These are phyloP conservation scores for Paramecium octaurelia DNA, from an alignment of 73 alveolate species.

Conservation along the genomic window DNA sequence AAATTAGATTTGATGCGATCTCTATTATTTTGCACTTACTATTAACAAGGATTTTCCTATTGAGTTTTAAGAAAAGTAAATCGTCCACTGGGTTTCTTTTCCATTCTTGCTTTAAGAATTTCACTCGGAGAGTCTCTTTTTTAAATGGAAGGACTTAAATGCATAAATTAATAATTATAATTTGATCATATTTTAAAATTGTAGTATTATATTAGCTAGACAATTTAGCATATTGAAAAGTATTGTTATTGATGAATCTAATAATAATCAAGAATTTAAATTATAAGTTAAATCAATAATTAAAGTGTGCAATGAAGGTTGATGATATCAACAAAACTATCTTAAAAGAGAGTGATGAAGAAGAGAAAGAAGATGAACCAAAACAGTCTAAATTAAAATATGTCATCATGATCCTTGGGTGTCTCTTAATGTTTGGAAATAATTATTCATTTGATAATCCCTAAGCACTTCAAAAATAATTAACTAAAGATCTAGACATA, in stretches of 20 bases:
- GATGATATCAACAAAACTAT: background rate
- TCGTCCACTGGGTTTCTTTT: slow-evolving; percentile 12
- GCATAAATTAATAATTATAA: background rate
- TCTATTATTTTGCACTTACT: background rate
- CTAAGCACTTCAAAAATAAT: background rate
- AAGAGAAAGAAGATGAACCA: background rate
- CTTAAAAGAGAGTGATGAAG: background rate
- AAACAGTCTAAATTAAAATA: background rate
- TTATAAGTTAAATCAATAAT: background rate
- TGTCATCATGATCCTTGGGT: background rate
- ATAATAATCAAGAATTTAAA: background rate
- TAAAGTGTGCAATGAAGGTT: background rate
- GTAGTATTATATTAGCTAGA: too few relatives aligned
- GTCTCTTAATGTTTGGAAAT: slow-evolving; percentile 38
- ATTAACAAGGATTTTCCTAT: background rate
- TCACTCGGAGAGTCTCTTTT: background rate
- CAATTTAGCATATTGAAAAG: background rate
- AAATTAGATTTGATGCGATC: slow-evolving; percentile 16
- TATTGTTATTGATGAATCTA: background rate
- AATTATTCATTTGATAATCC: slow-evolving; percentile 29
- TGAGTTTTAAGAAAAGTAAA: background rate
- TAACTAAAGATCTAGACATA: background rate
- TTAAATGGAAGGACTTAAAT: background rate
- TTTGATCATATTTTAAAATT: background rate
- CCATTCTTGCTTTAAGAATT: background rate